Evolutionary conservation across 208 protist genomes (phyloP).

Genomic region (Leishmania mexicana): DNA sequence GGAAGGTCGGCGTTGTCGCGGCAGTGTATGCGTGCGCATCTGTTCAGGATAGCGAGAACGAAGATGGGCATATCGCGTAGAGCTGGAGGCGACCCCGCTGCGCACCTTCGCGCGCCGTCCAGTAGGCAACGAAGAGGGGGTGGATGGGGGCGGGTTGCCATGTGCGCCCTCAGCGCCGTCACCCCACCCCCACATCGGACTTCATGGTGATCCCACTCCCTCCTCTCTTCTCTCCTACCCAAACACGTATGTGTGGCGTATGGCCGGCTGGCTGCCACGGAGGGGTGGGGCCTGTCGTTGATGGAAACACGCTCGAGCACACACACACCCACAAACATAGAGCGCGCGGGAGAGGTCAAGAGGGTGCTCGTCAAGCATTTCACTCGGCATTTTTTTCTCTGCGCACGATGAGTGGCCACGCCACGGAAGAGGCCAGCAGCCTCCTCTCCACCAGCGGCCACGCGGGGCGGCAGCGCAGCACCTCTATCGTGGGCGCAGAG

Average conservation of each 20-base stretch:
- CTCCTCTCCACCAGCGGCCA: neutral
- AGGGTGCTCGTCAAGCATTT: neutral
- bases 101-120: neutral
- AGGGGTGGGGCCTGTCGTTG: neutral
- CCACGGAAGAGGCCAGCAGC: constrained; percentile 8
- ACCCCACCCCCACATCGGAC: neutral
- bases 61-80: neutral
- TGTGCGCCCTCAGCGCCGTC: neutral
- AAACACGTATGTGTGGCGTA: neutral
- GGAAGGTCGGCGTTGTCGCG: neutral
- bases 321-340: neutral
- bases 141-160: neutral
- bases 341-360: neutral
- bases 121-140: neutral
- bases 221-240: neutral
- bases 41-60: neutral
- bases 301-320: neutral
- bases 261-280: neutral
- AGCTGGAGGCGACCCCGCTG: neutral
- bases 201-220: neutral
- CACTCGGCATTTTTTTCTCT: neutral
- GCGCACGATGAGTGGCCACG: neutral
- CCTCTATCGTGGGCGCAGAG: constrained; percentile 16
- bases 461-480: constrained; percentile 17
- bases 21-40: neutral